Conservation (phyloP, 176 grass and related monocot genomes). For the Tuctoria greenei region DNA sequence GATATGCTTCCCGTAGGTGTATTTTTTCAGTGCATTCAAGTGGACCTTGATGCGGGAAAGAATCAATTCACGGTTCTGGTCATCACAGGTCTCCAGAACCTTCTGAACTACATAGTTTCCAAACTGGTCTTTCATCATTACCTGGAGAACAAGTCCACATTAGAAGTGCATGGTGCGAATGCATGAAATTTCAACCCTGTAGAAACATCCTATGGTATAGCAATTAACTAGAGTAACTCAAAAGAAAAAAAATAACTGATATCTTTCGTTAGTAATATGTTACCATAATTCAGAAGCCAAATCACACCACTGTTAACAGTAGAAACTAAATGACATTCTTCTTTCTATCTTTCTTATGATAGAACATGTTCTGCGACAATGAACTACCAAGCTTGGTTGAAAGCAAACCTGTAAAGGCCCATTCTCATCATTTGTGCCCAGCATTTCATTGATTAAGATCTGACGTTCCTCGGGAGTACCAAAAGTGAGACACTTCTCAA, state of each 20-base stretch:
- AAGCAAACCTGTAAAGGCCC: conserved; percentile 87
- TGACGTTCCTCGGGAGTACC: conserved; percentile 72
- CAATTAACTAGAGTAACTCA: background rate
- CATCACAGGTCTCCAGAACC: conserved; percentile 91
- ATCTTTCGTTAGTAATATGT: background rate
- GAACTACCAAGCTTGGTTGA: background rate
- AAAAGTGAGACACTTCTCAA: conserved; percentile 92
- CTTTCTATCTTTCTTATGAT: background rate
- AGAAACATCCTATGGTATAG: background rate
- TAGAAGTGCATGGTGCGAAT: conserved; percentile 26
- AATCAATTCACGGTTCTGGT: conserved; percentile 86
- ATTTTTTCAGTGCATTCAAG: conserved; percentile 92
- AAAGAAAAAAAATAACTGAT: background rate
- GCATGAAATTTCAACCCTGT: conserved; percentile 8
- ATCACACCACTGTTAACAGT: background rate
- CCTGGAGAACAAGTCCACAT: conserved; percentile 41
- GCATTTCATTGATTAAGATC: conserved; percentile 88
- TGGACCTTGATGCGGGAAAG: conserved; percentile 96
- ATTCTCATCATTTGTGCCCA: conserved; percentile 96
- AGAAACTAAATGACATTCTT: background rate
- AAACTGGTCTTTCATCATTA: conserved; percentile 99
- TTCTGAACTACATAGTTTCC: conserved; percentile 97
- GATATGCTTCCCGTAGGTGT: conserved; percentile 96
- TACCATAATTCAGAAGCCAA: conserved; percentile 11
- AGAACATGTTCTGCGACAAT: background rate